These are phyloP conservation scores for Tympanopsis confertula DNA, from an alignment of 2,329 filamentous ascomycete species.

Conservation along the genomic window DNA sequence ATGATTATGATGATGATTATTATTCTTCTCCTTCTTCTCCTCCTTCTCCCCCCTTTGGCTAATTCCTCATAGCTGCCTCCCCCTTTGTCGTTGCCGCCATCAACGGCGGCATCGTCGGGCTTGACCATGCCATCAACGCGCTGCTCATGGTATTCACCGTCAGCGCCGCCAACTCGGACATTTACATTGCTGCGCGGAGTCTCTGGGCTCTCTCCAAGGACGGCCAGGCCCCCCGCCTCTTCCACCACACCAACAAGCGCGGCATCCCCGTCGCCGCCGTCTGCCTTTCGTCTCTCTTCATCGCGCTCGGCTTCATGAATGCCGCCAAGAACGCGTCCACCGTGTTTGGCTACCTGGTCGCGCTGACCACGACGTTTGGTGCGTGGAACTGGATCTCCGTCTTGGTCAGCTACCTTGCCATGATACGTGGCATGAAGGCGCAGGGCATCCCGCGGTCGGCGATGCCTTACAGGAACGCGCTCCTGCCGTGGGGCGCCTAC, in stretches of 20 bases:
- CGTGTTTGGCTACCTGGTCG: constrained; percentile 29
- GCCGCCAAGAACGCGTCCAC: constrained; percentile 18
- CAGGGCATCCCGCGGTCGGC: constrained; percentile 19
- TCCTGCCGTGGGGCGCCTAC: constrained; percentile 26
- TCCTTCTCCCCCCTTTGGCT: constrained; percentile 2
- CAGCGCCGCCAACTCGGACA: constrained; percentile 48
- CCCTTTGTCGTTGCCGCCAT: constrained; percentile 39
- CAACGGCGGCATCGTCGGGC: constrained; percentile 31
- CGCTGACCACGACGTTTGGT: constrained; percentile 28
- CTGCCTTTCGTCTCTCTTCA: constrained; percentile 19
- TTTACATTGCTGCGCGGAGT: constrained; percentile 32
- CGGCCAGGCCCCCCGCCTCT: constrained; percentile 22
- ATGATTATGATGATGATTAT: too few relatives aligned
- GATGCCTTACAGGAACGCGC: constrained; percentile 23
- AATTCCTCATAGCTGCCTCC: constrained; percentile 29
- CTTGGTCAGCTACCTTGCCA: constrained; percentile 23
- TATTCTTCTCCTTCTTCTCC: too few relatives aligned
- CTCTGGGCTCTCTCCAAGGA: constrained; percentile 26
- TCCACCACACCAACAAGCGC: constrained; percentile 18
- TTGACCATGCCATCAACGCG: constrained; percentile 47
- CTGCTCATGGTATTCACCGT: constrained; percentile 47
- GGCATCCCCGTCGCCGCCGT: constrained; percentile 29
- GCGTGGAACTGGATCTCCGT: constrained; percentile 30
- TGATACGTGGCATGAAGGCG: constrained; percentile 21
- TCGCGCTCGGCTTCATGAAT: constrained; percentile 26